Evolutionary conservation across 345 rosid species (phyloP).

Genomic region (Angophora floribunda): DNA sequence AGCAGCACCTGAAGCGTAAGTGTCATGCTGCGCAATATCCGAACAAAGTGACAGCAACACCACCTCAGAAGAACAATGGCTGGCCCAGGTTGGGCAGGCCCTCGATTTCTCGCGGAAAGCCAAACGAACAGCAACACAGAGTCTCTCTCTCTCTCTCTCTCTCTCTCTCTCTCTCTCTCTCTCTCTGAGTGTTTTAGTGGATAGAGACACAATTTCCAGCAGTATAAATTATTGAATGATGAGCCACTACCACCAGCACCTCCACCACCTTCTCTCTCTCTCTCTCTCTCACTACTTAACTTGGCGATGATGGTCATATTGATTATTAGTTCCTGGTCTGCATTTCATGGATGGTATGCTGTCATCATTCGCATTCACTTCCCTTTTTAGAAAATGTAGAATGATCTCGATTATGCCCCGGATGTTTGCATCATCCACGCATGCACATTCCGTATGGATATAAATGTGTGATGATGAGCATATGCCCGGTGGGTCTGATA

Average conservation of each 20-base stretch:
- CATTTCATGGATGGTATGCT: not conserved
- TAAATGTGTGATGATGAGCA: not conserved
- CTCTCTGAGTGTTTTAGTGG: not conserved
- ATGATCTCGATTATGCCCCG: not conserved
- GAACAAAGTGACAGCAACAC: not conserved
- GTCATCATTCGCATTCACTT: not conserved
- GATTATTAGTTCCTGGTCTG: not conserved
- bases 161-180: not conserved
- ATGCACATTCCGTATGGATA: not conserved
- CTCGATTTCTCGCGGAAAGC: not conserved
- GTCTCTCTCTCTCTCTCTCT: not conserved
- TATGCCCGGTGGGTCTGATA: not conserved
- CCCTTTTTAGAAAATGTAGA: not conserved
- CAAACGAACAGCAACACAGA: not conserved
- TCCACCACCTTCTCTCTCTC: not conserved
- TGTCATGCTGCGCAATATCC: not conserved
- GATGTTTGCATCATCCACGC: not conserved
- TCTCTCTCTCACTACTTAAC: not conserved
- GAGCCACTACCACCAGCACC: not conserved
- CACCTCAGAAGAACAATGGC: not conserved
- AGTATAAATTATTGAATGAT: not conserved
- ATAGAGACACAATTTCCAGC: not conserved
- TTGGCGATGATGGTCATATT: not conserved
- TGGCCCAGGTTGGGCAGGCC: not conserved
- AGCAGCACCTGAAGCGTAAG: not conserved